Evolutionary conservation across 2,329 filamentous ascomycete species (phyloP).

Genomic region (Bimuria novae-zelandiae): DNA sequence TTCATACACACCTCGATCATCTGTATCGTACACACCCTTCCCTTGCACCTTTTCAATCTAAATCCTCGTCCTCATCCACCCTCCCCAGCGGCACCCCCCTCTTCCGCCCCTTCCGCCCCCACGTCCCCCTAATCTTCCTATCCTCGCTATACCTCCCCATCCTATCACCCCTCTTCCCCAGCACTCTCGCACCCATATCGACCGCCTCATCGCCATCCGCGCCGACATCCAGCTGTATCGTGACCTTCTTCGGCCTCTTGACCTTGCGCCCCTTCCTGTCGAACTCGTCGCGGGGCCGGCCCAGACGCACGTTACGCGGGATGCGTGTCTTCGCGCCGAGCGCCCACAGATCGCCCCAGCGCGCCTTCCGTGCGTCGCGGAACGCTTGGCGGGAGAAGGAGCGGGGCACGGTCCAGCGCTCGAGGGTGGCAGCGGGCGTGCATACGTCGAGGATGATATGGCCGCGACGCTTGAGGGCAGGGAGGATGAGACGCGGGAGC

Average conservation of each 20-base stretch:
- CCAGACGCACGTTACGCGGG: constrained; percentile 63
- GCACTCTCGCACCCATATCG: not conserved
- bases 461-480: constrained; percentile 83
- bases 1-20: too few relatives aligned
- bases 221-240: constrained; percentile 34
- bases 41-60: too few relatives aligned
- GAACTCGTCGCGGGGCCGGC: constrained; percentile 50
- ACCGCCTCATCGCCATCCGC: constrained; percentile 30
- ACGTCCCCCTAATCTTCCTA: constrained; percentile 44
- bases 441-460: constrained; percentile 92
- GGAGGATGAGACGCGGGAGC: constrained; percentile 77
- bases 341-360: constrained; percentile 95
- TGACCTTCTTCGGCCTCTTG: constrained; percentile 35
- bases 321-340: constrained; percentile 88
- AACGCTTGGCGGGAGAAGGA: constrained; percentile 82
- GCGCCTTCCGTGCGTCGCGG: constrained; percentile 86
- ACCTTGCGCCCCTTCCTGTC: constrained; percentile 46
- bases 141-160: constrained; percentile 37
- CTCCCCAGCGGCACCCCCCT: too few relatives aligned
- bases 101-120: constrained; percentile 47
- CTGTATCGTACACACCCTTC: too few relatives aligned
- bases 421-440: constrained; percentile 80
- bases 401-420: constrained; percentile 90
- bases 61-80: too few relatives aligned
- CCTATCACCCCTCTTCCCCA: constrained; percentile 27